Percentiles rank a stretch among this genome's conserved stretches.
Conservation (phyloP, 176 grass and related monocot species). For the Pontederia crassipes region DNA sequence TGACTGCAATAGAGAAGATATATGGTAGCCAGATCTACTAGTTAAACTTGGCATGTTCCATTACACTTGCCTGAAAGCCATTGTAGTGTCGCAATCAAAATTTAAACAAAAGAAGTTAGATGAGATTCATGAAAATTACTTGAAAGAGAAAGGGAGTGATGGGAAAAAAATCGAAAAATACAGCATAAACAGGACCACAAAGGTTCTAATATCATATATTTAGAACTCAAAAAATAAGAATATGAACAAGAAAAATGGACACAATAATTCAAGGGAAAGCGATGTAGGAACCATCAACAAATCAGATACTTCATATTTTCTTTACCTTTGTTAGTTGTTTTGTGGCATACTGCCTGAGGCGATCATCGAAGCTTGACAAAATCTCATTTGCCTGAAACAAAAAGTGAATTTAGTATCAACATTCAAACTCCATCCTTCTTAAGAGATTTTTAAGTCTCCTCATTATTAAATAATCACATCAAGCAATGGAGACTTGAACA, state of each 20-base stretch:
- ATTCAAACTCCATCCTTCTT: not conserved
- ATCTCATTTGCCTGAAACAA: constrained; percentile 77
- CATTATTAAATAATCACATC: constrained; percentile 19
- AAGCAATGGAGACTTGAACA: not conserved
- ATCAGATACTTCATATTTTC: not conserved
- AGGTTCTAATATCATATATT: no score
- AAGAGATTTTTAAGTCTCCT: not conserved
- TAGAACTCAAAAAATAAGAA: no score
- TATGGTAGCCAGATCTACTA: not conserved
- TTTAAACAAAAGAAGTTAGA: no score
- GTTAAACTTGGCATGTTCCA: not conserved
- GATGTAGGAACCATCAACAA: not conserved
- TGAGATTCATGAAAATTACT: no score
- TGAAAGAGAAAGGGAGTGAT: no score
- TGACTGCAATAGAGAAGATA: constrained; percentile 34
- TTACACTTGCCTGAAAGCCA: no score
- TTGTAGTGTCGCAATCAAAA: no score
- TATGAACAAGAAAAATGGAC: not conserved
- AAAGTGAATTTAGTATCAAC: not conserved
- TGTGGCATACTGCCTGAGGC: constrained; percentile 83
- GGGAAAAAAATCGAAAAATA: no score
- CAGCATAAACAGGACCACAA: no score
- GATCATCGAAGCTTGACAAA: constrained; percentile 86
- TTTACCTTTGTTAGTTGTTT: constrained; percentile 82
- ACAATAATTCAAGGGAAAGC: not conserved